These are phyloP conservation scores for Phlebiopsis gigantea DNA, from an alignment of 768 basidiomycete species.

Conservation along the genomic window DNA sequence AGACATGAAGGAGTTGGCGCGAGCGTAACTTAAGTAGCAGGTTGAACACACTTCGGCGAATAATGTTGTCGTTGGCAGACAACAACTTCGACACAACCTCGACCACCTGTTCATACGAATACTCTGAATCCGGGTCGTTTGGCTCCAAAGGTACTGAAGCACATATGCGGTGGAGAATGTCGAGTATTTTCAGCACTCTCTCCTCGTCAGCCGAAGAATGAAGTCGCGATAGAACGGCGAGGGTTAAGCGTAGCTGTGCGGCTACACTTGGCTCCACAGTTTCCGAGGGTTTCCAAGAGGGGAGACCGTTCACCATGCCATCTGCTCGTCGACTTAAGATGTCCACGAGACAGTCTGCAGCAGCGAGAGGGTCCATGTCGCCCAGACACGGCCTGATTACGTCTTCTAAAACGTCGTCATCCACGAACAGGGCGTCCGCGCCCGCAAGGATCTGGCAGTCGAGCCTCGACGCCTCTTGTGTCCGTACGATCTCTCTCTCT, in stretches of 20 bases:
- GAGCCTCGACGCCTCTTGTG: not conserved
- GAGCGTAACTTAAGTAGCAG: too few relatives aligned
- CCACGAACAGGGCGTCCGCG: conserved; percentile 17
- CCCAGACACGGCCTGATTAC: conserved; percentile 13
- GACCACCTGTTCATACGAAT: conserved; percentile 8
- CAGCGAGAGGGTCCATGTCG: conserved; percentile 5
- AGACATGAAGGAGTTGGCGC: too few relatives aligned
- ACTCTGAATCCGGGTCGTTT: conserved; percentile 2
- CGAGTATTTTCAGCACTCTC: conserved; percentile 3
- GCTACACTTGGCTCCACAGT: conserved; percentile 7
- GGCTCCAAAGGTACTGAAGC: conserved; percentile 12
- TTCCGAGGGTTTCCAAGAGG: conserved; percentile 11
- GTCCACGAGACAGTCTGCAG: conserved; percentile 8
- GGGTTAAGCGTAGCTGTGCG: conserved; percentile 8
- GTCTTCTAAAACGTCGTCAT: conserved; percentile 14
- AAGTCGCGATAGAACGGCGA: conserved; percentile 12
- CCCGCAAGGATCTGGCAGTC: conserved; percentile 14
- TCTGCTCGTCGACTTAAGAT: conserved; percentile 14
- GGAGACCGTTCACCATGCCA: conserved; percentile 1
- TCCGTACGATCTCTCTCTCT: conserved; percentile 9
- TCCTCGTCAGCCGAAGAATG: not conserved
- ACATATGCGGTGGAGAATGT: conserved; percentile 8
- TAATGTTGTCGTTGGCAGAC: not conserved
- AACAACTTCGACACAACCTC: not conserved
- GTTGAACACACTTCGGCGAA: too few relatives aligned